Conservation (phyloP, 148 eudicot species). For the Cornus controversa region DNA sequence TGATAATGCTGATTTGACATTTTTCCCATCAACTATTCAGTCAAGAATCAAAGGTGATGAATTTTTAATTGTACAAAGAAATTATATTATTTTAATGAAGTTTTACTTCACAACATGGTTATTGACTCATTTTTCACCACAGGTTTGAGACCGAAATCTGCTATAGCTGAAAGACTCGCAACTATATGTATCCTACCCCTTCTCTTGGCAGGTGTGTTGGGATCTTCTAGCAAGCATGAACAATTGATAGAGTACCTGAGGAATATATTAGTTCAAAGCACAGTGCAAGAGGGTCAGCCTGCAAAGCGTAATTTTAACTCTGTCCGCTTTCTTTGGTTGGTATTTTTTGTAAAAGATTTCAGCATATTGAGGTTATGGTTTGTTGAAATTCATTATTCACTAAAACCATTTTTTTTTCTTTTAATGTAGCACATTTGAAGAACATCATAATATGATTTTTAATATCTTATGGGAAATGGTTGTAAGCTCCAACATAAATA, state of each 20-base stretch:
- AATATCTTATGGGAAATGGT: slow-evolving; percentile 97
- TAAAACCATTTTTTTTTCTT: slow-evolving; percentile 8
- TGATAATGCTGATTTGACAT: slow-evolving; percentile 62
- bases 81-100: not conserved
- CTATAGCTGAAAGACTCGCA: slow-evolving; percentile 74
- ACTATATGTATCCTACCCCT: slow-evolving; percentile 76
- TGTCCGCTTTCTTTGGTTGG: slow-evolving; percentile 84
- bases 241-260: slow-evolving; percentile 67
- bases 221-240: slow-evolving; percentile 73
- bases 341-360: not conserved
- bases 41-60: slow-evolving; percentile 62
- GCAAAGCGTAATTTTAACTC: slow-evolving; percentile 50
- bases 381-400: slow-evolving; percentile 9
- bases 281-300: slow-evolving; percentile 44
- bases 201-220: slow-evolving; percentile 83
- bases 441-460: slow-evolving; percentile 73
- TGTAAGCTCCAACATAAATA: slow-evolving; percentile 69
- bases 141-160: slow-evolving; percentile 71
- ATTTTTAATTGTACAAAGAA: not conserved
- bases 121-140: slow-evolving; percentile 15
- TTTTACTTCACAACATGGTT: not conserved
- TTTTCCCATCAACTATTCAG: slow-evolving; percentile 55
- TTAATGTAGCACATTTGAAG: slow-evolving; percentile 64
- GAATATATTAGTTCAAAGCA: slow-evolving; percentile 58
- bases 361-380: slow-evolving; percentile 9